Percentiles rank a stretch among this genome's conserved stretches.
Conservation (phyloP, 371 early-diverging fungal species). For the Scutellospora calospora region DNA sequence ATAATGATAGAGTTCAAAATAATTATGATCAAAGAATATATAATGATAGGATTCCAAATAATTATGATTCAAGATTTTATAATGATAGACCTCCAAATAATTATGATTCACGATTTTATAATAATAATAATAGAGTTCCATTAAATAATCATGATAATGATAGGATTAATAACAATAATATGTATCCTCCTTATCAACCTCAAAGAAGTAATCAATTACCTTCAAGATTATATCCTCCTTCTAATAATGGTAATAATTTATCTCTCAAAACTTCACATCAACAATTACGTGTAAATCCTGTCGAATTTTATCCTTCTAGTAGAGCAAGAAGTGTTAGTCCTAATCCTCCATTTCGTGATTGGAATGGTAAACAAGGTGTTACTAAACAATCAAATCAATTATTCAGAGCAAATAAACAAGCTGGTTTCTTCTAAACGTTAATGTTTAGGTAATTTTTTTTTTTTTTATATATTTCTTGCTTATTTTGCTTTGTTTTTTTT, state of each 20-base stretch:
- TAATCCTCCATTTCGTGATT: not conserved
- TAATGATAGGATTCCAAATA: not conserved
- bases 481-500: too few relatives aligned
- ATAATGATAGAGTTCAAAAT: not conserved
- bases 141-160: not conserved
- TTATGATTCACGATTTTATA: not conserved
- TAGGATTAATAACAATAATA: not conserved
- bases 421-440: slow-evolving; percentile 6
- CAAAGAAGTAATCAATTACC: not conserved
- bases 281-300: not conserved
- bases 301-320: not conserved
- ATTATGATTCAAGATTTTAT: not conserved
- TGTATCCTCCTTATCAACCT: not conserved
- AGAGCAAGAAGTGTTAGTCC: slow-evolving; percentile 35
- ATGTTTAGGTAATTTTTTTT: too few relatives aligned
- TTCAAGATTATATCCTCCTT: not conserved
- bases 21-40: too few relatives aligned
- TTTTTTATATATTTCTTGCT: too few relatives aligned
- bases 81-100: not conserved
- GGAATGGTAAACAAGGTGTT: not conserved
- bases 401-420: not conserved
- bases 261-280: not conserved
- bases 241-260: not conserved
- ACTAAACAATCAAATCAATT: not conserved
- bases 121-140: not conserved